Conservation (phyloP, 1,284 basidiomycete genomes). For the Melampsora medusae region DNA sequence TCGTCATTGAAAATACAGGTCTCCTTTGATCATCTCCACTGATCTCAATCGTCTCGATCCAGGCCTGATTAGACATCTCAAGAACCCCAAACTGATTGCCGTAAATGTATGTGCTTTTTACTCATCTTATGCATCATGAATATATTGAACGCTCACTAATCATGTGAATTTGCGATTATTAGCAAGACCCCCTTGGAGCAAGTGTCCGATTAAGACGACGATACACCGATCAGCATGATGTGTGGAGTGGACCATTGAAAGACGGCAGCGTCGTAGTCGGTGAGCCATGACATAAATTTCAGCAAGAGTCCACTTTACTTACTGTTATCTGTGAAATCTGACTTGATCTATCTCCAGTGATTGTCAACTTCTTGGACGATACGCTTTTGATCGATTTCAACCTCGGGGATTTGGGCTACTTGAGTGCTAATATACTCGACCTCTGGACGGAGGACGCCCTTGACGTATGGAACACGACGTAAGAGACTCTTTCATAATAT, state of each 20-base stretch:
- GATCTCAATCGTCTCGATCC: neutral
- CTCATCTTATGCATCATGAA: neutral
- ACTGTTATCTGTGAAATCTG: too few species aligned
- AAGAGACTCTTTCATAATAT: too few species aligned
- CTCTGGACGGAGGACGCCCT: too few species aligned
- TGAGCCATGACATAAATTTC: neutral
- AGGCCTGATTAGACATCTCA: constrained; percentile 3
- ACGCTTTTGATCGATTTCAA: too few species aligned
- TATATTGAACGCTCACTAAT: neutral
- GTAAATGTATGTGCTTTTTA: constrained; percentile 30
- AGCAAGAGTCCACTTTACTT: too few species aligned
- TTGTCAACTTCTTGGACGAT: too few species aligned
- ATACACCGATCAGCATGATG: constrained; percentile 18
- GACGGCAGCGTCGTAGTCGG: constrained; percentile 39
- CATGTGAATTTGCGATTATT: neutral
- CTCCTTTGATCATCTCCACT: constrained; percentile 28
- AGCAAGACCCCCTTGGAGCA: constrained; percentile 42
- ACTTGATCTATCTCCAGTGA: too few species aligned
- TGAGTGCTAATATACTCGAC: too few species aligned
- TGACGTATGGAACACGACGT: too few species aligned
- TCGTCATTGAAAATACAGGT: constrained; percentile 9
- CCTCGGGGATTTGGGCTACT: too few species aligned
- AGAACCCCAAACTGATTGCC: constrained; percentile 1
- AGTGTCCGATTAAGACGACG: constrained; percentile 22
- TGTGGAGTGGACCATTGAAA: constrained; percentile 27